Conservation (phyloP, 2,329 filamentous ascomycete species). For the Grosmannia huntii region DNA sequence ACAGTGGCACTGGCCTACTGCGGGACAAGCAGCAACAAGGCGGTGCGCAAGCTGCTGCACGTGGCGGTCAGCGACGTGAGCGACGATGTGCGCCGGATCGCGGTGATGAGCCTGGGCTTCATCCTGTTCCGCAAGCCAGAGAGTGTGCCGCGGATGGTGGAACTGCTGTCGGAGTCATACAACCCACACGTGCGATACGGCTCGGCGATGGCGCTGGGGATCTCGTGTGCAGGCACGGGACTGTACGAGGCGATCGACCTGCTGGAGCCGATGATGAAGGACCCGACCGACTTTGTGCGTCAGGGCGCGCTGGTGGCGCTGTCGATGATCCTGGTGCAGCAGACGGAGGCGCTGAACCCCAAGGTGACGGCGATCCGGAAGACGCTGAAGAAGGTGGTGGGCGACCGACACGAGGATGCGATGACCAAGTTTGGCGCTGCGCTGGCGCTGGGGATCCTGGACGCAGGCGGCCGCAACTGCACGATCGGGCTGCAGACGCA, state of each 20-base stretch:
- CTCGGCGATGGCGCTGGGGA: slow-evolving; percentile 95
- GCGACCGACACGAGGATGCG: slow-evolving; percentile 92
- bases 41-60: slow-evolving; percentile 87
- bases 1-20: slow-evolving; percentile 97
- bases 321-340: slow-evolving; percentile 98
- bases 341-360: slow-evolving; percentile 97
- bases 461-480: slow-evolving; percentile 95
- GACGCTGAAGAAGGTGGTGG: slow-evolving; percentile 84
- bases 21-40: slow-evolving; percentile 96
- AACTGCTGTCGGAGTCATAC: slow-evolving; percentile 94
- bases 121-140: slow-evolving; percentile 97
- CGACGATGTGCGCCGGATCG: slow-evolving; percentile 89
- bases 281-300: slow-evolving; percentile 94
- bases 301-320: slow-evolving; percentile 90
- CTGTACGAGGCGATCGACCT: slow-evolving; percentile 93
- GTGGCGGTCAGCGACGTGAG: slow-evolving; percentile 96
- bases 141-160: slow-evolving; percentile 96
- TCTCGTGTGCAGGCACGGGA: slow-evolving; percentile 92
- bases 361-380: slow-evolving; percentile 87
- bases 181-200: slow-evolving; percentile 97
- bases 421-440: slow-evolving; percentile 99
- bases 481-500: slow-evolving; percentile 96
- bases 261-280: slow-evolving; percentile 98
- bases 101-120: slow-evolving; percentile 95
- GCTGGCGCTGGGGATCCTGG: slow-evolving; percentile 89